phyloP scores from a whole-genome alignment of 208 protist genomes.

The Herpetomonas tarakana region DNA sequence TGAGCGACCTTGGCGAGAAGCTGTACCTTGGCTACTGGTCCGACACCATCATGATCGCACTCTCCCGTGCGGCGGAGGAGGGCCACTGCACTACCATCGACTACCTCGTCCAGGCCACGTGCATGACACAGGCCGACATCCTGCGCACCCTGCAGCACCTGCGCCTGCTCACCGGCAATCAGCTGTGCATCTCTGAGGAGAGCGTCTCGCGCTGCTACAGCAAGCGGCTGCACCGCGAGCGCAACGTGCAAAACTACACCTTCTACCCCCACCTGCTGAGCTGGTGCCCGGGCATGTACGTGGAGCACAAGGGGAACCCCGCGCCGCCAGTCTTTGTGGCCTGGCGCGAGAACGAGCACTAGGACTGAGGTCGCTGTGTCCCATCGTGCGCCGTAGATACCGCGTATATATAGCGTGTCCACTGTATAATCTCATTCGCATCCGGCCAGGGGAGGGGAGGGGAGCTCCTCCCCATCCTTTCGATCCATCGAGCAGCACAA shows the following conservation, averaged over 20 bases:
- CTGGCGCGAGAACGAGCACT: constrained; percentile 5
- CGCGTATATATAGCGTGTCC: too few relatives aligned
- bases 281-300: constrained; percentile 79
- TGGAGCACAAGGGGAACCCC: constrained; percentile 27
- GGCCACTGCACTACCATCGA: constrained; percentile 73
- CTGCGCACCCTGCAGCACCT: constrained; percentile 70
- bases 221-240: constrained; percentile 69
- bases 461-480: too few relatives aligned
- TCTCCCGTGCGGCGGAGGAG: constrained; percentile 74
- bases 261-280: constrained; percentile 87
- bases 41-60: constrained; percentile 79
- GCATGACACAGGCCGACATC: constrained; percentile 75
- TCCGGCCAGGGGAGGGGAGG: too few relatives aligned
- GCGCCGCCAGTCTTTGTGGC: constrained; percentile 15
- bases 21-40: constrained; percentile 94
- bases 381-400: too few relatives aligned
- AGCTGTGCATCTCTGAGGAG: constrained; percentile 79
- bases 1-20: constrained; percentile 98
- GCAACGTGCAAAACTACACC: constrained; percentile 67
- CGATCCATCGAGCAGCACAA: too few relatives aligned
- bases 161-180: constrained; percentile 47
- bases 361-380: too few relatives aligned
- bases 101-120: constrained; percentile 79
- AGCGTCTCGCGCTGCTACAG: constrained; percentile 68
- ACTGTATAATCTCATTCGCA: too few relatives aligned